A percentile compares a stretch with the other conserved stretches of the same genome.
These are phyloP conservation scores for Rhizopogon rudus DNA, from an alignment of 768 basidiomycete genomes.

Conservation along the genomic window DNA sequence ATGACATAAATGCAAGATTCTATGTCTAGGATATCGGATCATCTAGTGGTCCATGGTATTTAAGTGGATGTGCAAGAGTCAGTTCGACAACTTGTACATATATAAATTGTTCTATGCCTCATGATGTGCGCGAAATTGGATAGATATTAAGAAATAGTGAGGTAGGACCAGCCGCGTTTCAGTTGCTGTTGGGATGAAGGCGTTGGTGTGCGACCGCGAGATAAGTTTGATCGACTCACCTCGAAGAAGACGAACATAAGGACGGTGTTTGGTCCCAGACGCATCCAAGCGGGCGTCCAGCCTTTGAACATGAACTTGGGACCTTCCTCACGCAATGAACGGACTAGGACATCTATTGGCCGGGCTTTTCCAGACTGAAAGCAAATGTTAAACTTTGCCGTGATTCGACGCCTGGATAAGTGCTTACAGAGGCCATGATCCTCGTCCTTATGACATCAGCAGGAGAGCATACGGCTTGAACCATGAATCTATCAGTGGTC, in stretches of 20 bases:
- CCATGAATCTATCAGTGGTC: neutral
- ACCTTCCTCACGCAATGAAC: constrained; percentile 69
- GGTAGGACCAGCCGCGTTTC: constrained; percentile 51
- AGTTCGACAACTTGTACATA: neutral
- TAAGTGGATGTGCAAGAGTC: neutral
- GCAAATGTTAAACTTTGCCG: constrained; percentile 2
- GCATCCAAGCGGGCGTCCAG: constrained; percentile 85
- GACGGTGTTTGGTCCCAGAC: constrained; percentile 80
- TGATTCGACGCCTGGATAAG: neutral
- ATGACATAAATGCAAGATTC: neutral
- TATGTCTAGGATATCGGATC: neutral
- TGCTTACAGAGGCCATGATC: constrained; percentile 68
- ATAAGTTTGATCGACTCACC: constrained; percentile 32
- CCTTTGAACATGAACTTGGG: constrained; percentile 79
- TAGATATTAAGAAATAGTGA: neutral
- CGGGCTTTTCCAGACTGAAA: constrained; percentile 46
- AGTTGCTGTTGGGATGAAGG: constrained; percentile 50
- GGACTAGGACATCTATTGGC: constrained; percentile 47
- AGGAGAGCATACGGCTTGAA: constrained; percentile 69
- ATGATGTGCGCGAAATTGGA: neutral
- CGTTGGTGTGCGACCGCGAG: neutral
- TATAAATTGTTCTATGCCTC: neutral
- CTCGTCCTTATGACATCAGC: constrained; percentile 74
- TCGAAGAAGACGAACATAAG: constrained; percentile 85
- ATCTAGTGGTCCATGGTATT: neutral